phyloP scores from a whole-genome alignment of 768 basidiomycete genomes.

The Trametes cingulata region DNA sequence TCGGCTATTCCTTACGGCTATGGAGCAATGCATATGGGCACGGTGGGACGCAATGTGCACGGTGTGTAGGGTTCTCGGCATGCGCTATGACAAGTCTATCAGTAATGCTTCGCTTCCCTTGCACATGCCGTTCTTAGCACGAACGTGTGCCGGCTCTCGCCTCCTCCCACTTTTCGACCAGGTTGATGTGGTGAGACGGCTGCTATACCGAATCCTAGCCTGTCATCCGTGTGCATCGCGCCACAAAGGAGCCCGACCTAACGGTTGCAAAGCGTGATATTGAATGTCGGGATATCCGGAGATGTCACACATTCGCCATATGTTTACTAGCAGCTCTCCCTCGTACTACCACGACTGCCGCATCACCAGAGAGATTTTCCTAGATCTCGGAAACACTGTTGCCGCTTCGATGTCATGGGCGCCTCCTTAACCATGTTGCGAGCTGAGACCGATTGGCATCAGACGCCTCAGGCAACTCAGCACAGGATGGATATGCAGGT shows the following conservation, averaged over 20 bases:
- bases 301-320: too few species aligned
- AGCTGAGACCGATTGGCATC: too few species aligned
- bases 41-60: background rate
- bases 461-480: too few species aligned
- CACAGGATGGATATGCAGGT: too few species aligned
- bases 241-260: too few species aligned
- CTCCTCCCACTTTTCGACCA: too few species aligned
- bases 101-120: background rate
- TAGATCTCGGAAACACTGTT: background rate
- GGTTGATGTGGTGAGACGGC: too few species aligned
- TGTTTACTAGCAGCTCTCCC: too few species aligned
- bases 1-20: background rate
- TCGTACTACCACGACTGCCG: background rate
- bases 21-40: slow-evolving; percentile 10
- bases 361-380: background rate
- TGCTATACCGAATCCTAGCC: too few species aligned
- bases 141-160: background rate
- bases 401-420: background rate
- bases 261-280: too few species aligned
- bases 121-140: background rate
- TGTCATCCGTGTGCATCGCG: too few species aligned
- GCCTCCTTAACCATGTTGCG: background rate
- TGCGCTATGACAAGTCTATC: background rate
- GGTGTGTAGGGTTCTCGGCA: background rate
- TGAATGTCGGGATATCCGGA: too few species aligned